These are phyloP conservation scores for Metschnikowia chrysomelidarum DNA, from an alignment of 805 yeast genomes.

Conservation along the genomic window DNA sequence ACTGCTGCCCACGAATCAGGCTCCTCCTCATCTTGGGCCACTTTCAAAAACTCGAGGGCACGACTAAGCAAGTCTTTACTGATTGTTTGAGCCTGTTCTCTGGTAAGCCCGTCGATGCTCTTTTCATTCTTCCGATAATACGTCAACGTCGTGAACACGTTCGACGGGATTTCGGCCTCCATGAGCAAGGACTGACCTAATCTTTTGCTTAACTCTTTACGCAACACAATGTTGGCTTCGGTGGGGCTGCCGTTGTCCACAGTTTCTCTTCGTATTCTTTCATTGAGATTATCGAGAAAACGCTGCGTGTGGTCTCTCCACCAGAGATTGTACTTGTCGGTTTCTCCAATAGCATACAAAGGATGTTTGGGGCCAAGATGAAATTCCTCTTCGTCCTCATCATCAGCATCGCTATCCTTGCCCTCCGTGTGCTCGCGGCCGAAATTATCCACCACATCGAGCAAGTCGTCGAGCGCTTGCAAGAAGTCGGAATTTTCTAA, in stretches of 20 bases:
- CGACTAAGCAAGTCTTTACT: slow-evolving; percentile 47
- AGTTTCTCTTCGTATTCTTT: slow-evolving; percentile 16
- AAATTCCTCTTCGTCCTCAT: slow-evolving; percentile 33
- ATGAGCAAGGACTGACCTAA: slow-evolving; percentile 63
- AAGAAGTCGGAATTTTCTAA: slow-evolving; percentile 50
- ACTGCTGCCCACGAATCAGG: slow-evolving; percentile 80
- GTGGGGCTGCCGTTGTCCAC: slow-evolving; percentile 14
- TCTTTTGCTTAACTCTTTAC: slow-evolving; percentile 43
- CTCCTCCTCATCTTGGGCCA: slow-evolving; percentile 66
- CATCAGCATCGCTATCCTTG: slow-evolving; percentile 59
- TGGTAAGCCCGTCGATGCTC: slow-evolving; percentile 36
- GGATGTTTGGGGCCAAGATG: slow-evolving; percentile 55
- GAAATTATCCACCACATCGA: slow-evolving; percentile 66
- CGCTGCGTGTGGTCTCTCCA: slow-evolving; percentile 47
- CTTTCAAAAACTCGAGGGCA: slow-evolving; percentile 57
- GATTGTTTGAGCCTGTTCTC: slow-evolving; percentile 45
- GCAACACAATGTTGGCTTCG: slow-evolving; percentile 23
- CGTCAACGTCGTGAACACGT: slow-evolving; percentile 51
- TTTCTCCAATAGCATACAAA: slow-evolving; percentile 39
- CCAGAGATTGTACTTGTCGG: slow-evolving; percentile 52
- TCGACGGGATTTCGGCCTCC: slow-evolving; percentile 62
- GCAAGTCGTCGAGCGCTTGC: slow-evolving; percentile 60
- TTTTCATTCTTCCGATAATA: slow-evolving; percentile 45
- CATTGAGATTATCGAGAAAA: slow-evolving; percentile 32
- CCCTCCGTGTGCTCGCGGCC: slow-evolving; percentile 50